Evolutionary conservation across 2,329 filamentous ascomycete species (phyloP).

Genomic region (Lachnellula cervina): DNA sequence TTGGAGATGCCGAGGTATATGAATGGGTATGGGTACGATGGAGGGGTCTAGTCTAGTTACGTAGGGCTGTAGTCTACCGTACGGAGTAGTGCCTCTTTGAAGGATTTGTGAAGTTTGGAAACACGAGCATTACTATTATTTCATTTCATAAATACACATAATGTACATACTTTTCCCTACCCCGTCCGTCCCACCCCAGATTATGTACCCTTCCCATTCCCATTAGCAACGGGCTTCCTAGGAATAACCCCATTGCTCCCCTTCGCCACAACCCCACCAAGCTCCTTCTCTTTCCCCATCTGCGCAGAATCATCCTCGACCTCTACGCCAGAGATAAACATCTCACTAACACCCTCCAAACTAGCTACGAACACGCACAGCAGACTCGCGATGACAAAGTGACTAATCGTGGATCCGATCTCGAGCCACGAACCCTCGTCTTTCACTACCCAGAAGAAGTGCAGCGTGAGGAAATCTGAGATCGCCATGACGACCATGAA

Average conservation of each 20-base stretch:
- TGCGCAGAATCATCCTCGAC: conserved; percentile 40
- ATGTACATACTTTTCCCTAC: not conserved
- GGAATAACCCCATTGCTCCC: conserved; percentile 11
- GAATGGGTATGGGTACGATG: no score
- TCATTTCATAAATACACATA: not conserved
- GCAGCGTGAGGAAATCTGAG: conserved; percentile 84
- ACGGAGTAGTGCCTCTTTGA: no score
- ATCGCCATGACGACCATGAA: conserved; percentile 95
- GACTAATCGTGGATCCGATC: conserved; percentile 93
- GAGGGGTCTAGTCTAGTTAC: no score
- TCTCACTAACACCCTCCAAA: conserved; percentile 78
- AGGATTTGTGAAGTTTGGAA: no score
- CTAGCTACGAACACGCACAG: conserved; percentile 86
- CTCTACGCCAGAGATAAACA: conserved; percentile 76
- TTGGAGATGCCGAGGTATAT: no score
- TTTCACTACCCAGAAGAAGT: conserved; percentile 96
- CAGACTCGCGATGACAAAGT: conserved; percentile 88
- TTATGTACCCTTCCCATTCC: conserved; percentile 5
- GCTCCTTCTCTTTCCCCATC: conserved; percentile 25
- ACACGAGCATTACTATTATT: no score
- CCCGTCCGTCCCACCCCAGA: not conserved
- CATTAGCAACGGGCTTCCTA: conserved; percentile 9
- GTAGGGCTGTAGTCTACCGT: no score
- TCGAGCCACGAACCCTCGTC: conserved; percentile 97
- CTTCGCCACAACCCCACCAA: conserved; percentile 22